A percentile compares a stretch with the other conserved stretches of the same genome.
Conservation (phyloP, 2,329 filamentous ascomycete genomes). For the Thielaviopsis populi region DNA sequence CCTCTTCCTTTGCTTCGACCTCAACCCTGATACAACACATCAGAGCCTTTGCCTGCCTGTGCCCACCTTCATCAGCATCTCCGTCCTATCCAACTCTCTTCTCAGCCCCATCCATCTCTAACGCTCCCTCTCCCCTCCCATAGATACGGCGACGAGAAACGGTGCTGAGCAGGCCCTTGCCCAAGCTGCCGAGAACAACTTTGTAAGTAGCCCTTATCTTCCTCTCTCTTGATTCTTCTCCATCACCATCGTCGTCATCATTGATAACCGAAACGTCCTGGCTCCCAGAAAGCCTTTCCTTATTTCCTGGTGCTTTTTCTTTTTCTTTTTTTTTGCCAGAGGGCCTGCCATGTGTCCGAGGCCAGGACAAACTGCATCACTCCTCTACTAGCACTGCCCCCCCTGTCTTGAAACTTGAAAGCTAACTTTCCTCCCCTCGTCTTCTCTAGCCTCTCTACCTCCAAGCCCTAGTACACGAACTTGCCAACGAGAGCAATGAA, state of each 20-base stretch:
- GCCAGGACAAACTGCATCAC: neutral
- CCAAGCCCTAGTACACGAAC: slow-evolving; percentile 77
- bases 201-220: slow-evolving; percentile 44
- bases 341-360: neutral
- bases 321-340: neutral
- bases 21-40: neutral
- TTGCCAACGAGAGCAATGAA: slow-evolving; percentile 77
- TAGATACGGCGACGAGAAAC: slow-evolving; percentile 73
- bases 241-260: neutral
- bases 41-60: neutral
- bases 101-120: slow-evolving; percentile 2
- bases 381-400: neutral
- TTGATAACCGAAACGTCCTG: neutral
- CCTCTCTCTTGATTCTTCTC: slow-evolving; percentile 14
- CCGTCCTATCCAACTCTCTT: neutral
- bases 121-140: slow-evolving; percentile 13
- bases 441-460: slow-evolving; percentile 67
- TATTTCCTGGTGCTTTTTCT: neutral
- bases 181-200: slow-evolving; percentile 87
- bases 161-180: slow-evolving; percentile 87
- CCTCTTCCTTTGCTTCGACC: slow-evolving; percentile 1
- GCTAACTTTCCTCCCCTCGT: too few relatives aligned
- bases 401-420: neutral
- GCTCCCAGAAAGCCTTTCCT: neutral
- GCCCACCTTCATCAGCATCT: neutral